A percentile compares a stretch with the other conserved stretches of the same genome.
phyloP scores from a whole-genome alignment of 345 rosid species.

The Murraya koenigii region DNA sequence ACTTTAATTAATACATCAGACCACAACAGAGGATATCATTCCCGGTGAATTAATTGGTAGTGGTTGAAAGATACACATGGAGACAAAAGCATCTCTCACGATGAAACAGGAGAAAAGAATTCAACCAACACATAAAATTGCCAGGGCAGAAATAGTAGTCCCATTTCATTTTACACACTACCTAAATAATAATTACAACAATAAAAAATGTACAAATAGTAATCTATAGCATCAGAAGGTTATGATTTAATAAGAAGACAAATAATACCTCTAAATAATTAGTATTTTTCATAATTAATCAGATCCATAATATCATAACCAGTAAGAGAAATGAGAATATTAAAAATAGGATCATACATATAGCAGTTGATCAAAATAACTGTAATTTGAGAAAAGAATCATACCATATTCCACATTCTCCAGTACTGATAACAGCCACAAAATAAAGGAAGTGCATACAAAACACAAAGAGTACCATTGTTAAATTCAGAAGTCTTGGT shows the following conservation, averaged over 20 bases:
- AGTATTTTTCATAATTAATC: not conserved
- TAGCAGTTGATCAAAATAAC: constrained; percentile 3
- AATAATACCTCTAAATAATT: not conserved
- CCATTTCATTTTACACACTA: not conserved
- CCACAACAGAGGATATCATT: not conserved
- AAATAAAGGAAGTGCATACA: constrained; percentile 23
- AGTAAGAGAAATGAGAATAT: not conserved
- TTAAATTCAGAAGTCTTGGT: constrained; percentile 15
- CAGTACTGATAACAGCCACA: constrained; percentile 70
- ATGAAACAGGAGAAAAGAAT: not conserved
- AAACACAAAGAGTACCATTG: not conserved
- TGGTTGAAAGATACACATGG: not conserved
- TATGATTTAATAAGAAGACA: not conserved
- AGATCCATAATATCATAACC: not conserved
- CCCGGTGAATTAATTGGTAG: not conserved
- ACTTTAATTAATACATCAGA: not conserved
- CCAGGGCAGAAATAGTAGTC: not conserved
- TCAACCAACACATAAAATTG: not conserved
- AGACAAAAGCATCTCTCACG: not conserved
- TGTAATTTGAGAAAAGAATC: constrained; percentile 29
- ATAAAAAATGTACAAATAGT: not conserved
- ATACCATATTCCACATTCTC: constrained; percentile 99
- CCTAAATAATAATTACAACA: not conserved
- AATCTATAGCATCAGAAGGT: not conserved
- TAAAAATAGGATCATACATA: constrained; percentile 2